Conservation (phyloP, 2,329 filamentous ascomycete genomes). For the Botrytis elliptica region DNA sequence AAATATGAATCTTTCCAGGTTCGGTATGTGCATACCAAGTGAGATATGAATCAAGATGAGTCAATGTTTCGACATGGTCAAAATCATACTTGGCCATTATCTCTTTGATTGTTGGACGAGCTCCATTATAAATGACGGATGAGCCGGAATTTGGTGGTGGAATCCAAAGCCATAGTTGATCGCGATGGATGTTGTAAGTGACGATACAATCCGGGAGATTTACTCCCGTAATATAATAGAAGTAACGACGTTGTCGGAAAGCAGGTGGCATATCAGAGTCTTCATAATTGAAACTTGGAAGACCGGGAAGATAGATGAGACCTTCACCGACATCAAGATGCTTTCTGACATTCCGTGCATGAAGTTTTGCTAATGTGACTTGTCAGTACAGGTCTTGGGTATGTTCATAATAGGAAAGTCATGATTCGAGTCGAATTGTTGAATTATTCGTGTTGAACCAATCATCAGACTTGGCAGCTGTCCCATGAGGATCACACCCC, state of each 20-base stretch:
- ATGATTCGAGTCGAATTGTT: not conserved
- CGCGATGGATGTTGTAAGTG: constrained; percentile 56
- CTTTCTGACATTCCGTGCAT: constrained; percentile 47
- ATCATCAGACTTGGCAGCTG: not conserved
- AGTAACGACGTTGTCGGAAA: constrained; percentile 61
- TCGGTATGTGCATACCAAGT: constrained; percentile 44
- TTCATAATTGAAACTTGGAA: constrained; percentile 49
- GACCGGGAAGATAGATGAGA: constrained; percentile 56
- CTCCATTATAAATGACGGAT: constrained; percentile 62
- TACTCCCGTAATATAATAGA: constrained; percentile 58
- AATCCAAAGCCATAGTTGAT: constrained; percentile 70
- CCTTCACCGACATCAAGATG: constrained; percentile 46
- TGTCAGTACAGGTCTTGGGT: not conserved
- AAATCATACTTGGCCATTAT: constrained; percentile 64
- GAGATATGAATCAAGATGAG: constrained; percentile 49
- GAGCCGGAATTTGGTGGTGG: constrained; percentile 61
- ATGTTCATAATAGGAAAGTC: not conserved
- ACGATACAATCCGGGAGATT: constrained; percentile 55
- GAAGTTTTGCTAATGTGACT: constrained; percentile 46
- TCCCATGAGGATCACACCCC: not conserved
- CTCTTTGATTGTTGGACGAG: constrained; percentile 58
- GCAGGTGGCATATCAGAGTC: constrained; percentile 58
- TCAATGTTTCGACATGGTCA: constrained; percentile 61
- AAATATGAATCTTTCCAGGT: constrained; percentile 45
- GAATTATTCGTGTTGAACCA: not conserved